phyloP scores from a whole-genome alignment of 495 filamentous ascomycete genomes.

The Eremomyces bilateralis region DNA sequence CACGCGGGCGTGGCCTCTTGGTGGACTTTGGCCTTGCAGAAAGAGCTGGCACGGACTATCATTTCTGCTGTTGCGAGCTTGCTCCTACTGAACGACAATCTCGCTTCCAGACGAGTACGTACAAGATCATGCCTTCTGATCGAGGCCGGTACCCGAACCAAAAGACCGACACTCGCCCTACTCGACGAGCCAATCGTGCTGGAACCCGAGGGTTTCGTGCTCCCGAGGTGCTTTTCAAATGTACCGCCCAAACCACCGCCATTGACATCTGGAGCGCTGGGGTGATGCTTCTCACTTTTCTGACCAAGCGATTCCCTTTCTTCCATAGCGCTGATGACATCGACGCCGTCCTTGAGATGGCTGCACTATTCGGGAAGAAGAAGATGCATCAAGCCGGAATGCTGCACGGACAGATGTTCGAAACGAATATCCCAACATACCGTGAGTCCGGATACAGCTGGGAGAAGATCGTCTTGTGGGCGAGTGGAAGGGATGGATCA shows the following conservation, averaged over 20 bases:
- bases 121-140: conserved; percentile 21
- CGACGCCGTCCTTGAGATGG: conserved; percentile 91
- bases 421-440: conserved; percentile 78
- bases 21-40: conserved; percentile 96
- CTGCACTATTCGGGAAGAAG: conserved; percentile 74
- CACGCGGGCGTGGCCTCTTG: conserved; percentile 61
- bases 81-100: conserved; percentile 12
- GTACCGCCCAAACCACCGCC: conserved; percentile 72
- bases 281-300: conserved; percentile 77
- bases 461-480: conserved; percentile 90
- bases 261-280: conserved; percentile 96
- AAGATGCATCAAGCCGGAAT: conserved; percentile 64
- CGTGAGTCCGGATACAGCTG: conserved; percentile 64
- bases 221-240: conserved; percentile 92
- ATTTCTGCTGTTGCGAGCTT: conserved; percentile 50
- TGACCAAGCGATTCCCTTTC: conserved; percentile 83
- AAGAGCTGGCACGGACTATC: conserved; percentile 48
- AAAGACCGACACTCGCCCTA: conserved; percentile 68
- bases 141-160: conserved; percentile 50
- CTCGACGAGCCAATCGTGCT: conserved; percentile 76
- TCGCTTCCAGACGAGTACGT: conserved; percentile 17
- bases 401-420: conserved; percentile 71
- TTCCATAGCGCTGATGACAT: conserved; percentile 95
- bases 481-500: conserved; percentile 32
- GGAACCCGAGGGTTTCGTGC: conserved; percentile 94